These are phyloP conservation scores for Actinidia polygama DNA, from an alignment of 179 eudicot species.

Conservation along the genomic window DNA sequence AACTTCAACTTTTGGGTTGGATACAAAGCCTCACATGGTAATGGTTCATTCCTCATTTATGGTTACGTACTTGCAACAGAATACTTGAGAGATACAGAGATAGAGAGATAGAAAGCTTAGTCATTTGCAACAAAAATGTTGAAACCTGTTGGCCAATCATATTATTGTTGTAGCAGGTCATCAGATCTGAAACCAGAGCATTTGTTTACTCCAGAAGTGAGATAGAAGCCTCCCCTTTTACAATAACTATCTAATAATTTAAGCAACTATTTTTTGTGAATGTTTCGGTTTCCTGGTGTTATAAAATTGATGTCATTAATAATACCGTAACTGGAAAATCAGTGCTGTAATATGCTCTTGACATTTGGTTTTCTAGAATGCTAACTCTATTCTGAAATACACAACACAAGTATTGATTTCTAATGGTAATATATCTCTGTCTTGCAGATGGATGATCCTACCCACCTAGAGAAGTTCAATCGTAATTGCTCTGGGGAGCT, in stretches of 20 bases:
- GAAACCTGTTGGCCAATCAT: background rate
- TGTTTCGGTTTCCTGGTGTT: background rate
- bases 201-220: background rate
- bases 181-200: background rate
- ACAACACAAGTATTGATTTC: background rate
- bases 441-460: slow-evolving; percentile 79
- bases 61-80: background rate
- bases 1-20: too few species aligned
- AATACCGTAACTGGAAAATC: background rate
- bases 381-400: background rate
- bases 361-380: background rate
- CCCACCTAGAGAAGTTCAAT: slow-evolving; percentile 71
- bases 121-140: background rate
- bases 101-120: background rate
- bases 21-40: too few species aligned
- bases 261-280: background rate
- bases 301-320: background rate
- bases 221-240: background rate
- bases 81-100: too few species aligned
- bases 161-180: background rate
- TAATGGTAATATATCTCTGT: slow-evolving; percentile 18
- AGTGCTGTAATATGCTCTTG: too few species aligned
- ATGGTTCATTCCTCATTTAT: background rate
- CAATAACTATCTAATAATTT: background rate
- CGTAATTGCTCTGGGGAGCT: slow-evolving; percentile 62